A percentile compares a stretch with the other conserved stretches of the same genome.
These are phyloP conservation scores for Debaryomyces tyrocola DNA, from an alignment of 805 yeast genomes.

Conservation along the genomic window DNA sequence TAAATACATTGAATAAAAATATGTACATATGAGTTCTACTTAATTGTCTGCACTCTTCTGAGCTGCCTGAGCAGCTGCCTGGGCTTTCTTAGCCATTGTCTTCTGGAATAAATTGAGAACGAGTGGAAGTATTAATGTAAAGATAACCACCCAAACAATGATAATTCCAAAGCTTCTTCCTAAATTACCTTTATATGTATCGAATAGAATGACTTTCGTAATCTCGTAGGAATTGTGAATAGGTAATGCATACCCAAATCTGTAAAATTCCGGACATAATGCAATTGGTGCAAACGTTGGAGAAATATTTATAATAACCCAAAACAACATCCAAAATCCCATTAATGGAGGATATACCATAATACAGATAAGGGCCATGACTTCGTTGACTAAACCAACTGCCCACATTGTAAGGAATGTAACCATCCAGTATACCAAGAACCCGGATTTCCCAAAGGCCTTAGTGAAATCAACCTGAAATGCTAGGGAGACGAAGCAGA, in stretches of 20 bases:
- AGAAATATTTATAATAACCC: slow-evolving; percentile 68
- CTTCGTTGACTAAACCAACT: slow-evolving; percentile 75
- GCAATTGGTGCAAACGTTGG: slow-evolving; percentile 55
- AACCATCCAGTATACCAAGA: slow-evolving; percentile 72
- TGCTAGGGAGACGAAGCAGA: slow-evolving; percentile 62
- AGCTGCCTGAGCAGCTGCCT: slow-evolving; percentile 1
- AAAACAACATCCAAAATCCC: slow-evolving; percentile 71
- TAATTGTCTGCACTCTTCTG: neutral
- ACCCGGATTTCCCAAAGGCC: slow-evolving; percentile 68
- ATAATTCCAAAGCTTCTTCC: slow-evolving; percentile 64
- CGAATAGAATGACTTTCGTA: slow-evolving; percentile 56
- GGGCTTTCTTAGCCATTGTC: slow-evolving; percentile 28
- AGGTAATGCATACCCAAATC: slow-evolving; percentile 49
- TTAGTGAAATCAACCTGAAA: slow-evolving; percentile 60
- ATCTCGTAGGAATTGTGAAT: slow-evolving; percentile 65
- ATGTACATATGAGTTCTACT: neutral
- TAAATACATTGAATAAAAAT: neutral
- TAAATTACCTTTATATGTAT: slow-evolving; percentile 54
- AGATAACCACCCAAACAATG: slow-evolving; percentile 59
- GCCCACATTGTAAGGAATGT: slow-evolving; percentile 70
- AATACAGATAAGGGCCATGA: slow-evolving; percentile 52
- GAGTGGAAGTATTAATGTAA: slow-evolving; percentile 44
- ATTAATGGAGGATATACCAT: slow-evolving; percentile 59
- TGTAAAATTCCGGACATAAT: slow-evolving; percentile 28
- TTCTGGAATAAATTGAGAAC: slow-evolving; percentile 43